Conservation (phyloP, 768 basidiomycete genomes). For the Rhizopogon sp. region DNA sequence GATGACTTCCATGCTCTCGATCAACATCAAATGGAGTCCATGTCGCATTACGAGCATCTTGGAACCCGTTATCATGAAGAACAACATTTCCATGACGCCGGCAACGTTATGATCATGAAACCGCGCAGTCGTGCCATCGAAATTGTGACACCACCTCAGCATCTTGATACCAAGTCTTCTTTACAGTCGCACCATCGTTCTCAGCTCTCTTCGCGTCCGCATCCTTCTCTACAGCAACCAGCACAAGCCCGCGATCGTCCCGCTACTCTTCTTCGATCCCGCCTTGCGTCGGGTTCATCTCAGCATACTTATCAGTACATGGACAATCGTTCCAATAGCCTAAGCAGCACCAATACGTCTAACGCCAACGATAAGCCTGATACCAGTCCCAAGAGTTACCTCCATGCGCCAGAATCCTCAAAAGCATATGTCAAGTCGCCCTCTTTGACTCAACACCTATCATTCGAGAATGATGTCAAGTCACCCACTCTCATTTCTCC, state of each 20-base stretch:
- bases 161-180: conserved; percentile 3
- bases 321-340: conserved; percentile 20
- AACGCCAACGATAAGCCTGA: conserved; percentile 8
- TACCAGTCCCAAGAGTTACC: conserved; percentile 13
- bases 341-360: conserved; percentile 16
- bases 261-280: conserved; percentile 3
- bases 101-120: conserved; percentile 10
- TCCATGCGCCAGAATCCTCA: conserved; percentile 18
- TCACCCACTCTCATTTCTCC: conserved; percentile 62
- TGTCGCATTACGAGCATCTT: neutral
- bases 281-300: neutral
- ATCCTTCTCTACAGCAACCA: neutral
- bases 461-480: conserved; percentile 24
- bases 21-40: conserved; percentile 5
- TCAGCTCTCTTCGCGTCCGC: neutral
- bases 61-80: neutral
- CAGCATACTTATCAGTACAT: conserved; percentile 11
- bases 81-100: neutral
- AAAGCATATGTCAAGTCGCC: conserved; percentile 11
- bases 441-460: conserved; percentile 9
- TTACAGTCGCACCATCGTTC: neutral
- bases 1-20: conserved; percentile 30
- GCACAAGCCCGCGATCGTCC: neutral
- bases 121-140: conserved; percentile 25
- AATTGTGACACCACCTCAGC: conserved; percentile 21